A percentile compares a stretch with the other conserved stretches of the same genome.
Evolutionary conservation across 139 green algal species (phyloP).

Genomic region (Chlorella sp.): DNA sequence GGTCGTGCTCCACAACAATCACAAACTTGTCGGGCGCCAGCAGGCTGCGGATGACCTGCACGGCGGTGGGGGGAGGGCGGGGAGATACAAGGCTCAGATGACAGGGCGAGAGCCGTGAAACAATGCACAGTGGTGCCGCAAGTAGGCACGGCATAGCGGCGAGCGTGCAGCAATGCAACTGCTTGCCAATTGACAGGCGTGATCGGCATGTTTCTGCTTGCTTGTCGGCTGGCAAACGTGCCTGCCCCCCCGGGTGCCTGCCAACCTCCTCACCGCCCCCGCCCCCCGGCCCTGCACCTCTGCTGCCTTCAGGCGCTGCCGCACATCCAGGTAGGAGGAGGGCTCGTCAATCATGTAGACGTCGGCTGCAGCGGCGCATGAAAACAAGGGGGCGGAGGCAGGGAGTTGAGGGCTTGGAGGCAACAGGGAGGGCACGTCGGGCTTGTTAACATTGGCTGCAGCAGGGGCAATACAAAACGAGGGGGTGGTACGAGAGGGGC

Average conservation of each 20-base stretch:
- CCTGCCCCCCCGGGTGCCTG: too few species aligned
- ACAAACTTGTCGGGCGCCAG: constrained; percentile 89
- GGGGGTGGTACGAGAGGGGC: too few species aligned
- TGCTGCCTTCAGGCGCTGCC: constrained; percentile 94
- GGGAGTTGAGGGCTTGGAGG: constrained; percentile 46
- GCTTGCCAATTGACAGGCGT: too few species aligned
- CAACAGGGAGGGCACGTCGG: constrained; percentile 98
- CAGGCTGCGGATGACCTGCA: constrained; percentile 86
- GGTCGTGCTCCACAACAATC: constrained; percentile 87
- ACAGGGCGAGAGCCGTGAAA: too few species aligned
- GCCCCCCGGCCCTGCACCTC: constrained; percentile 54
- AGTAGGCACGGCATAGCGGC: background rate
- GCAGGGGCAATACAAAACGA: background rate
- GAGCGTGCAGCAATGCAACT: background rate
- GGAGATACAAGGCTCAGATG: background rate
- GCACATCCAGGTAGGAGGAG: constrained; percentile 97
- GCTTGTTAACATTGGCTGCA: constrained; percentile 86
- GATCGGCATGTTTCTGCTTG: too few species aligned
- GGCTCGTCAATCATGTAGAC: constrained; percentile 99
- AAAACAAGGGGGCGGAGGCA: background rate
- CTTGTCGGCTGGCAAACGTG: too few species aligned
- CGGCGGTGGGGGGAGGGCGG: background rate
- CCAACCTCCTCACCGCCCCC: too few species aligned
- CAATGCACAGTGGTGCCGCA: too few species aligned
- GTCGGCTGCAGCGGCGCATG: constrained; percentile 61